Conservation (phyloP, 257 asterid genomes). For the Paraleonurus japonicus region DNA sequence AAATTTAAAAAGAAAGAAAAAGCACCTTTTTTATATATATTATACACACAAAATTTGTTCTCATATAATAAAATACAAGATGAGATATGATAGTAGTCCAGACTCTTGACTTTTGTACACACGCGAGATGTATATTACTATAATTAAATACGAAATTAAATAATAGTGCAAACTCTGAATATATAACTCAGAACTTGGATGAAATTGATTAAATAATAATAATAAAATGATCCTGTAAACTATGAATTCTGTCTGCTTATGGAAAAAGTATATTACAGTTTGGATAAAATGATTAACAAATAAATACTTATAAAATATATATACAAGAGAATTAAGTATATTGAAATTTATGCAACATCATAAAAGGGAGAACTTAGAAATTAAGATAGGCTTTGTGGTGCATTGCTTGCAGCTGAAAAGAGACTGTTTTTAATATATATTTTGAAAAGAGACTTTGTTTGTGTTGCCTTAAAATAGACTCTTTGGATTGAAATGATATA, state of each 20-base stretch:
- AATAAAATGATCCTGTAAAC: not conserved
- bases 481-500: slow-evolving; percentile 9
- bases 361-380: slow-evolving; percentile 33
- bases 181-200: slow-evolving; percentile 13
- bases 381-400: slow-evolving; percentile 21
- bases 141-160: too few species aligned
- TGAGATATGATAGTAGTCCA: not conserved
- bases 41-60: not conserved
- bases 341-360: slow-evolving; percentile 21
- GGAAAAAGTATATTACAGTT: not conserved
- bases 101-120: too few species aligned
- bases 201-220: not conserved
- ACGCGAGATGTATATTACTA: too few species aligned
- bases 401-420: slow-evolving; percentile 32
- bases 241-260: slow-evolving; percentile 17
- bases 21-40: too few species aligned
- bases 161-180: too few species aligned
- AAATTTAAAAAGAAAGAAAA: too few species aligned
- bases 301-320: not conserved
- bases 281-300: slow-evolving; percentile 13
- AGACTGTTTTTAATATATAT: too few species aligned
- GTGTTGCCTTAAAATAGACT: slow-evolving; percentile 36
- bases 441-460: slow-evolving; percentile 17
- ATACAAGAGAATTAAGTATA: not conserved
- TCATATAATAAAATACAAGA: not conserved